Conservation (phyloP, 768 basidiomycete species). For the Candolleomyces eurysporus region DNA sequence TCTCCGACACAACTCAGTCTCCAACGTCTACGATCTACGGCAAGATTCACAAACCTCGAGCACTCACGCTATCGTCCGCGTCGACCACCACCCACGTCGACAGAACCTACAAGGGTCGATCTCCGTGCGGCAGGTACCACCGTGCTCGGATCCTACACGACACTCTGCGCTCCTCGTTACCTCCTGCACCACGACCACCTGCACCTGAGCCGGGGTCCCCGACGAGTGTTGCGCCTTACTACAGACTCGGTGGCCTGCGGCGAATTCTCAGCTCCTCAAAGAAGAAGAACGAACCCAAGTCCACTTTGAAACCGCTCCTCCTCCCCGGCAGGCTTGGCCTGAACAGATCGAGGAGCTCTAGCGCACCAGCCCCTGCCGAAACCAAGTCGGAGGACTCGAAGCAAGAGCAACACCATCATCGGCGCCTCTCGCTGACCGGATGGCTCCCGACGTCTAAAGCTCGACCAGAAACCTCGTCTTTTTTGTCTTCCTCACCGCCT, state of each 20-base stretch:
- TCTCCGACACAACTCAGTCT: background rate
- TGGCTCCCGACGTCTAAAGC: conserved; percentile 2
- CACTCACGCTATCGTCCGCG: conserved; percentile 1
- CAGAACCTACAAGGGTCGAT: conserved; percentile 5
- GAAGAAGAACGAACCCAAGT: background rate
- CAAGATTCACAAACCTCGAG: background rate
- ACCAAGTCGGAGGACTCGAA: background rate
- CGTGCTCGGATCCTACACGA: background rate
- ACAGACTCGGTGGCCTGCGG: background rate
- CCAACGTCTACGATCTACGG: background rate
- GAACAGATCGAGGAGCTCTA: background rate
- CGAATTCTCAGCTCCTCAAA: background rate
- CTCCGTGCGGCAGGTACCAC: conserved; percentile 9
- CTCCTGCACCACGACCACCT: background rate
- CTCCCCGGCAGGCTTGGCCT: background rate
- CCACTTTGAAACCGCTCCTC: conserved; percentile 4
- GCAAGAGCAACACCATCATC: background rate
- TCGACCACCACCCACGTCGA: conserved; percentile 7
- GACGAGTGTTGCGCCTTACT: background rate
- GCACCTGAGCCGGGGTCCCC: background rate
- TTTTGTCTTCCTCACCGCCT: background rate
- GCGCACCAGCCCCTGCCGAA: background rate
- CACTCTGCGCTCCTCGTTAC: conserved; percentile 5
- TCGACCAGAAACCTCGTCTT: background rate
- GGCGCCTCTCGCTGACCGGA: conserved; percentile 1